Conservation (phyloP, 805 yeast species). For the Nakazawaea holstii region DNA sequence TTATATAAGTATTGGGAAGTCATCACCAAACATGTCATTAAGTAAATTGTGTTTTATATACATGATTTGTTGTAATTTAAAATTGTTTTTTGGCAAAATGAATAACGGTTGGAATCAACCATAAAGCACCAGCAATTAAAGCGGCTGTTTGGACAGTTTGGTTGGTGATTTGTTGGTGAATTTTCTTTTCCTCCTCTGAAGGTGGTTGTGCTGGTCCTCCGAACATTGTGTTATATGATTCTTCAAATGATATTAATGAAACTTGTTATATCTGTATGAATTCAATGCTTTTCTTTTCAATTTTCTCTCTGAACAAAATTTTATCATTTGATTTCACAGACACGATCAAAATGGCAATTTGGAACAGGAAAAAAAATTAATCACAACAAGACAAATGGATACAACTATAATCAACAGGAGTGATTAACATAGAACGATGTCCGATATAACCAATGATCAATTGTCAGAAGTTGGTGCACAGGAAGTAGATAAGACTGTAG, state of each 20-base stretch:
- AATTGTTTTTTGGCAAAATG: conserved; percentile 50
- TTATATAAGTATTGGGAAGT: too few species aligned
- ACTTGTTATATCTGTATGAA: too few species aligned
- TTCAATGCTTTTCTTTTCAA: too few species aligned
- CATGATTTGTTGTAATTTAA: conserved; percentile 14
- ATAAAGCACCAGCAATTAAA: conserved; percentile 58
- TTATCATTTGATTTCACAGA: neutral
- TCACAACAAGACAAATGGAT: too few species aligned
- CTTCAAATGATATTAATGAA: conserved; percentile 2
- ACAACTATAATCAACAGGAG: too few species aligned
- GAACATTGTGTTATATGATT: conserved; percentile 27
- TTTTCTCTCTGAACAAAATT: too few species aligned
- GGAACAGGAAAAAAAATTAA: neutral
- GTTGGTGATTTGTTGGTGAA: conserved; percentile 58
- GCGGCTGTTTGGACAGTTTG: conserved; percentile 57
- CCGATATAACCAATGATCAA: neutral
- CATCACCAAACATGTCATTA: too few species aligned
- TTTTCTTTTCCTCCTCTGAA: conserved; percentile 61
- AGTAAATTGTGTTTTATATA: neutral
- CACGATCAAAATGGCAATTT: neutral
- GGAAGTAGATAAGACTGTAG: conserved; percentile 1
- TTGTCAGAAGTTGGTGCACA: too few species aligned
- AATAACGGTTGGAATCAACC: conserved; percentile 48
- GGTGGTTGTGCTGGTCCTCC: conserved; percentile 49
- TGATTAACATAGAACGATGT: neutral